Conservation (phyloP, 1,139 yeast species). For the Pichia sorboxylosa region DNA sequence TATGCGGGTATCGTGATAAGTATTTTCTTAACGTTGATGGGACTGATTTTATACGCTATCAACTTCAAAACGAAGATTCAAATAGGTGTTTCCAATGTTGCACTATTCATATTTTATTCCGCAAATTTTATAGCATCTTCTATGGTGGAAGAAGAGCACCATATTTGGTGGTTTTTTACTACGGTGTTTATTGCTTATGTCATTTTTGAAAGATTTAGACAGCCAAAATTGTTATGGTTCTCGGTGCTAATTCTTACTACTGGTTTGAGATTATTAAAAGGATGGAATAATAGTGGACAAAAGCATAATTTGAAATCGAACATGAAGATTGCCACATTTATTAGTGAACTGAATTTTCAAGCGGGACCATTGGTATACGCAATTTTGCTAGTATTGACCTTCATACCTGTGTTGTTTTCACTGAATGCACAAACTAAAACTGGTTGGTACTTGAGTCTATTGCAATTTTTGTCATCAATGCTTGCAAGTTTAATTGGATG, state of each 20-base stretch:
- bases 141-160: constrained; percentile 94
- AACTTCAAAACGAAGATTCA: constrained; percentile 7
- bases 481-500: constrained; percentile 12
- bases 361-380: constrained; percentile 17
- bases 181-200: constrained; percentile 22
- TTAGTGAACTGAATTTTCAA: constrained; percentile 13
- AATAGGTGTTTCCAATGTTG: constrained; percentile 22
- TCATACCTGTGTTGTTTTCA: constrained; percentile 8
- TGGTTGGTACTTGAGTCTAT: constrained; percentile 1
- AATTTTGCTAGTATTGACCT: constrained; percentile 11
- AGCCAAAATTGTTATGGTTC: constrained; percentile 1
- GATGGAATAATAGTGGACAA: constrained; percentile 90
- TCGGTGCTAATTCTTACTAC: constrained; percentile 21
- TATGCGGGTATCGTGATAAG: constrained; percentile 33
- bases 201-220: constrained; percentile 5
- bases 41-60: constrained; percentile 15
- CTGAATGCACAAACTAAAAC: constrained; percentile 4
- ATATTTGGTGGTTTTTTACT: constrained; percentile 83
- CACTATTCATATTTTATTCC: constrained; percentile 36
- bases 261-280: constrained; percentile 51
- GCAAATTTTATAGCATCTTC: constrained; percentile 77
- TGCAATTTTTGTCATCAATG: constrained; percentile 11
- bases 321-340: constrained; percentile 17
- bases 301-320: constrained; percentile 42
- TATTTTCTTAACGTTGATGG: constrained; percentile 23